phyloP scores from a whole-genome alignment of 345 rosid species.

The Aethionema arabicum region DNA sequence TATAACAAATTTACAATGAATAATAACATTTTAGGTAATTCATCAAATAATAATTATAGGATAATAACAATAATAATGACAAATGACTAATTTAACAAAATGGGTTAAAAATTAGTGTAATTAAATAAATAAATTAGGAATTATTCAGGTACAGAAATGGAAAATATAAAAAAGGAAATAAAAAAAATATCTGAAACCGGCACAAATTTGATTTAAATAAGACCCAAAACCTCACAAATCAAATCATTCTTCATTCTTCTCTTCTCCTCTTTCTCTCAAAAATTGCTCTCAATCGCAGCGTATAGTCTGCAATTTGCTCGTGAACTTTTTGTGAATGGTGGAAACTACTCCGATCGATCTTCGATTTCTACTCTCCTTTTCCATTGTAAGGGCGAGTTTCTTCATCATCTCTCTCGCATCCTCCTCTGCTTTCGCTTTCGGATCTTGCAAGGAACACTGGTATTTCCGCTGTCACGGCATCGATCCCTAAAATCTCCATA shows the following conservation, averaged over 20 bases:
- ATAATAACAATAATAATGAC: too few relatives aligned
- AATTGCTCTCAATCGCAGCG: background rate
- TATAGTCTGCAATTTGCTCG: background rate
- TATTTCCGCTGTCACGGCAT: constrained; percentile 96
- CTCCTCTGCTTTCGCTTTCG: constrained; percentile 73
- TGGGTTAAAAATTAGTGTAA: too few relatives aligned
- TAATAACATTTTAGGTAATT: too few relatives aligned
- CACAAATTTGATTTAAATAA: too few relatives aligned
- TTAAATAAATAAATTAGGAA: too few relatives aligned
- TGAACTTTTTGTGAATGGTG: constrained; percentile 84
- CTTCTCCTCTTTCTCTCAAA: background rate
- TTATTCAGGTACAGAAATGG: too few relatives aligned
- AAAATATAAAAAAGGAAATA: too few relatives aligned
- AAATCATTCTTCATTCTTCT: background rate
- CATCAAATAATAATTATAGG: too few relatives aligned
- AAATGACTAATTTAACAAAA: too few relatives aligned
- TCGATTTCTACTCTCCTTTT: constrained; percentile 83
- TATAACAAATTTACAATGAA: too few relatives aligned
- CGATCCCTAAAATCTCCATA: constrained; percentile 64
- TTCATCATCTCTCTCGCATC: constrained; percentile 42
- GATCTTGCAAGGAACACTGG: constrained; percentile 99
- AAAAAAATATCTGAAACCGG: too few relatives aligned
- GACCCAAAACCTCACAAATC: too few relatives aligned
- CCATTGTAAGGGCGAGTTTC: constrained; percentile 78
- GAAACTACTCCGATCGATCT: constrained; percentile 56